Evolutionary conservation across 2,329 filamentous ascomycete genomes (phyloP).

Genomic region (Lachnellula arida): DNA sequence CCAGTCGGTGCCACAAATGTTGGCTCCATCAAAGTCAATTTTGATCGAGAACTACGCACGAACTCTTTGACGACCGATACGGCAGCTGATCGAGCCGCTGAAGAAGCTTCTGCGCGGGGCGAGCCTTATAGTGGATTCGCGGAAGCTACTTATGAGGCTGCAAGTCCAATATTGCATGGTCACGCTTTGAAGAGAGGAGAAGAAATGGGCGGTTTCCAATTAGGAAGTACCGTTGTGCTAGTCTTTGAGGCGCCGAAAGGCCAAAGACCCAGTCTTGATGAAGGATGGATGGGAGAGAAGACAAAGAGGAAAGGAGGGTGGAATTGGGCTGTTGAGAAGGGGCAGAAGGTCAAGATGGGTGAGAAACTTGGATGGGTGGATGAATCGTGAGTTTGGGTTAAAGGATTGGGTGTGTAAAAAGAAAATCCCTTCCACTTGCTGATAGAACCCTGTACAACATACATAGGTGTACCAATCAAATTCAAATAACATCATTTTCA

Average conservation of each 20-base stretch:
- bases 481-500: not conserved
- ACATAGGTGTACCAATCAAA: not conserved
- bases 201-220: constrained; percentile 97
- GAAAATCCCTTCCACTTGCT: not conserved
- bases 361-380: constrained; percentile 75
- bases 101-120: constrained; percentile 67
- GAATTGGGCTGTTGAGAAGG: constrained; percentile 82
- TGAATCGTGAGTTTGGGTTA: constrained; percentile 33
- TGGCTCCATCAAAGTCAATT: constrained; percentile 94
- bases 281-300: constrained; percentile 51
- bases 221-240: constrained; percentile 90
- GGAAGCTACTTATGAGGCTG: constrained; percentile 80
- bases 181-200: constrained; percentile 82
- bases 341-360: constrained; percentile 84
- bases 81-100: constrained; percentile 79
- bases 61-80: constrained; percentile 93
- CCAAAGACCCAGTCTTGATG: constrained; percentile 50
- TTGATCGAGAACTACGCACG: constrained; percentile 88
- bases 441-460: not conserved
- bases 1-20: constrained; percentile 97
- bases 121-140: constrained; percentile 87
- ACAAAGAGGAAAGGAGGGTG: constrained; percentile 63
- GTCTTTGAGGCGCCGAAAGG: constrained; percentile 90
- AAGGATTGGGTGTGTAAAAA: not conserved
- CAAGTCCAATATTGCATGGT: constrained; percentile 73